Percentiles rank a stretch among this genome's conserved stretches.
These are phyloP conservation scores for Ophiostoma triangulosporum DNA, from an alignment of 2,329 filamentous ascomycete species.

Conservation along the genomic window DNA sequence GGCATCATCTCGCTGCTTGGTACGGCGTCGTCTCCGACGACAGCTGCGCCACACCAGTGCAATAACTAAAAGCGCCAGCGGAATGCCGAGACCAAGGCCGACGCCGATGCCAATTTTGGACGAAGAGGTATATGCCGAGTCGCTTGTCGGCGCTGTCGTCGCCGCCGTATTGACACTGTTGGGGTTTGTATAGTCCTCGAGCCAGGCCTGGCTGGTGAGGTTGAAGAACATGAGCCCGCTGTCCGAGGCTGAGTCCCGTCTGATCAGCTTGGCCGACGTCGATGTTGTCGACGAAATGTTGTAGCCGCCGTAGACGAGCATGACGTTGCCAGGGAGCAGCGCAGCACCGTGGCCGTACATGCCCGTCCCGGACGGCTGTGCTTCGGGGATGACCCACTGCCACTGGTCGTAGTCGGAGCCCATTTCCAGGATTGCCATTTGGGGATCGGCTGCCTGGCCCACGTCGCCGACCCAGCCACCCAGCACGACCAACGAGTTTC, in stretches of 20 bases:
- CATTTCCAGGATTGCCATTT: slow-evolving; percentile 64
- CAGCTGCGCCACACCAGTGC: slow-evolving; percentile 26
- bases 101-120: slow-evolving; percentile 47
- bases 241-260: slow-evolving; percentile 14
- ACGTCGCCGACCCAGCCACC: slow-evolving; percentile 90
- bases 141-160: slow-evolving; percentile 5
- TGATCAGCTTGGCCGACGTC: not conserved
- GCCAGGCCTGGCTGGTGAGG: slow-evolving; percentile 42
- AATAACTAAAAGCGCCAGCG: slow-evolving; percentile 34
- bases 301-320: slow-evolving; percentile 54
- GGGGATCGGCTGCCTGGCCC: slow-evolving; percentile 61
- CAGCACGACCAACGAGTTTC: slow-evolving; percentile 60
- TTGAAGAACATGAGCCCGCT: slow-evolving; percentile 34
- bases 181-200: slow-evolving; percentile 34
- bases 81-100: slow-evolving; percentile 50
- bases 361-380: slow-evolving; percentile 31
- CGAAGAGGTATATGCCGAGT: slow-evolving; percentile 12
- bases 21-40: slow-evolving; percentile 27
- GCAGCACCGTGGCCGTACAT: slow-evolving; percentile 52
- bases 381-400: slow-evolving; percentile 52
- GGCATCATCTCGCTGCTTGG: slow-evolving; percentile 27
- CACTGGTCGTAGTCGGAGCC: slow-evolving; percentile 63
- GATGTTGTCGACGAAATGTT: slow-evolving; percentile 23
- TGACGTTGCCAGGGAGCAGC: slow-evolving; percentile 51
- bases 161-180: not conserved